A percentile compares a stretch with the other conserved stretches of the same genome.
Conservation (phyloP, 2,329 filamentous ascomycete genomes). For the Bipolaris bicolor region DNA sequence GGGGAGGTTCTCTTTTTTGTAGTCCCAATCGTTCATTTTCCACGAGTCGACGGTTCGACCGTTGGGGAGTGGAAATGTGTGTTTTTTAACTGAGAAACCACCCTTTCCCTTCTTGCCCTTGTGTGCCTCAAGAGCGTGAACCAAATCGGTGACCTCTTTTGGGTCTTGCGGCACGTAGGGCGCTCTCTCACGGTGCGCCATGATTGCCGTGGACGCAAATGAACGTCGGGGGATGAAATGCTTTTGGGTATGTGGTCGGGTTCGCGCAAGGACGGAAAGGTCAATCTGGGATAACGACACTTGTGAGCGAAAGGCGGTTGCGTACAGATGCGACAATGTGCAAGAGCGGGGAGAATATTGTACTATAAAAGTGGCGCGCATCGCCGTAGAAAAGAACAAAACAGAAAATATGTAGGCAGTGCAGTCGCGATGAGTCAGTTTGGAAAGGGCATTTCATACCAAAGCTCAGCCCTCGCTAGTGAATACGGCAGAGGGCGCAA, state of each 20-base stretch:
- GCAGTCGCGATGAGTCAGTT: constrained; percentile 19
- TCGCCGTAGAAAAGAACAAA: constrained; percentile 24
- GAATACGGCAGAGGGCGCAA: constrained; percentile 17
- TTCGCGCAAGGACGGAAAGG: neutral
- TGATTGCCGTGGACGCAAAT: constrained; percentile 40
- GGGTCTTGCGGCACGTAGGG: constrained; percentile 74
- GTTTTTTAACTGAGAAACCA: constrained; percentile 77
- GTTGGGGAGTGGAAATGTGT: constrained; percentile 72
- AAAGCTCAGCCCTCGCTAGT: neutral
- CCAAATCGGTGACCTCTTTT: constrained; percentile 68
- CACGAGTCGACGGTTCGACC: constrained; percentile 82
- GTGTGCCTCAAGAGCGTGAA: constrained; percentile 68
- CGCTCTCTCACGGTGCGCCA: constrained; percentile 60
- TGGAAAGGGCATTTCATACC: constrained; percentile 25
- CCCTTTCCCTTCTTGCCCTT: constrained; percentile 53
- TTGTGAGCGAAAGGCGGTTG: constrained; percentile 23
- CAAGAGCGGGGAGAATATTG: constrained; percentile 20
- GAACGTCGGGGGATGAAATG: neutral
- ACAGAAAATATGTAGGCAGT: constrained; percentile 4
- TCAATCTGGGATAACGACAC: constrained; percentile 19
- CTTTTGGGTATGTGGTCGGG: neutral
- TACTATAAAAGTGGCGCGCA: constrained; percentile 22
- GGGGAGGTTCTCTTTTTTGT: constrained; percentile 84
- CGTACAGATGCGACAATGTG: constrained; percentile 10
- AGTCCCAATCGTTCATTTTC: constrained; percentile 94